phyloP scores from a whole-genome alignment of 2,329 filamentous ascomycete species.

The Microsporum canis region DNA sequence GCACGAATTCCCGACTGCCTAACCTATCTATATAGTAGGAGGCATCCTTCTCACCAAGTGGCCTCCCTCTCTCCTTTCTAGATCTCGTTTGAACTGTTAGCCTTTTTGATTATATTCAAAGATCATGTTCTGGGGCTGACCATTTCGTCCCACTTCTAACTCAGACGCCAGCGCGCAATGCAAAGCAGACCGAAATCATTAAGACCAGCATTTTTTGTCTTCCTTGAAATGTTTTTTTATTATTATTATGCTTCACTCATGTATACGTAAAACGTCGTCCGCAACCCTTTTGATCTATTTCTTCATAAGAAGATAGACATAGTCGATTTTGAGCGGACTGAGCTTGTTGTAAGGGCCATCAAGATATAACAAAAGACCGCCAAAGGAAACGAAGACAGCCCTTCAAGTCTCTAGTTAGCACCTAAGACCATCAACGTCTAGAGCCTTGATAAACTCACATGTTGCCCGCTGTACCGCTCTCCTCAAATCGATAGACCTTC shows the following conservation, averaged over 20 bases:
- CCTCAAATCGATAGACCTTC: slow-evolving; percentile 43
- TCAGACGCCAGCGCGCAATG: slow-evolving; percentile 33
- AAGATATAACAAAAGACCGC: slow-evolving; percentile 77
- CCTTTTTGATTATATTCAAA: slow-evolving; percentile 3
- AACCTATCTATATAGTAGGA: not conserved
- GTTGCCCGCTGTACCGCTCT: slow-evolving; percentile 56
- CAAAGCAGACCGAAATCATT: slow-evolving; percentile 11
- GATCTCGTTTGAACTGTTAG: slow-evolving; percentile 2
- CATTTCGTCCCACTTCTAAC: slow-evolving; percentile 8
- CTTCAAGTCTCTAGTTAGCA: slow-evolving; percentile 37
- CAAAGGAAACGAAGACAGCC: slow-evolving; percentile 89
- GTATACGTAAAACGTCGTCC: not conserved
- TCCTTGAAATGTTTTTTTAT: not conserved
- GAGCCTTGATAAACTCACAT: slow-evolving; percentile 51
- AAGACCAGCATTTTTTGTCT: not conserved
- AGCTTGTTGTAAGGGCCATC: slow-evolving; percentile 95
- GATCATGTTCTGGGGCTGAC: not conserved
- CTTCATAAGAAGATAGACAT: slow-evolving; percentile 88
- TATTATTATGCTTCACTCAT: not conserved
- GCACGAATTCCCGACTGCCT: slow-evolving; percentile 61
- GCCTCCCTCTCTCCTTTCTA: not conserved
- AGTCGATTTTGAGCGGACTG: slow-evolving; percentile 79
- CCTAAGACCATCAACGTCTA: not conserved
- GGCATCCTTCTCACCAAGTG: not conserved
- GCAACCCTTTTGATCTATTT: slow-evolving; percentile 44